Conservation (phyloP, 768 basidiomycete genomes). For the Leccinellum albellum region DNA sequence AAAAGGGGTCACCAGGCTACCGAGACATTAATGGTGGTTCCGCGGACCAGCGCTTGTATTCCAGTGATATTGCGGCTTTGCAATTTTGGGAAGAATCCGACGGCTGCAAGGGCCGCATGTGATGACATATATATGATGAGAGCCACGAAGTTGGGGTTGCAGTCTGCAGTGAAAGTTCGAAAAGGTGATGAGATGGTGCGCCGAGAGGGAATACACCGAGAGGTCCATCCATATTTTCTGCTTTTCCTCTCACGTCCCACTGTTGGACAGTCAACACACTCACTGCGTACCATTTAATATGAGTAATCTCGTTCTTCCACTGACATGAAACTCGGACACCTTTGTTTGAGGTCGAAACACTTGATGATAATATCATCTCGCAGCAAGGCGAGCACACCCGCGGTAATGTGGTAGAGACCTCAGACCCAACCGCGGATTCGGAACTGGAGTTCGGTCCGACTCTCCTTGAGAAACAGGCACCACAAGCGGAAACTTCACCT, state of each 20-base stretch:
- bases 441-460: background rate
- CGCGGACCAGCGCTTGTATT: background rate
- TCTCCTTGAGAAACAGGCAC: background rate
- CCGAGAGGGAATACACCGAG: background rate
- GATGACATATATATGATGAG: background rate
- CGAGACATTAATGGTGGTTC: background rate
- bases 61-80: background rate
- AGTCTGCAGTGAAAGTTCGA: background rate
- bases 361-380: background rate
- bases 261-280: background rate
- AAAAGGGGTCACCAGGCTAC: background rate
- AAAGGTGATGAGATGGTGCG: background rate
- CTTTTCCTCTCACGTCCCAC: background rate
- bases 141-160: background rate
- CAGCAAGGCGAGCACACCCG: background rate
- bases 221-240: background rate
- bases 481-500: conserved; percentile 25
- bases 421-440: background rate
- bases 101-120: background rate
- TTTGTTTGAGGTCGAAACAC: background rate
- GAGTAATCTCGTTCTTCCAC: background rate
- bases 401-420: background rate
- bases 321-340: background rate
- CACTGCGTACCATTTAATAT: background rate
- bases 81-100: background rate